Base-by-base conservation (phyloP, 805 yeast genomes). In the Kuraishia piskuri region DNA sequence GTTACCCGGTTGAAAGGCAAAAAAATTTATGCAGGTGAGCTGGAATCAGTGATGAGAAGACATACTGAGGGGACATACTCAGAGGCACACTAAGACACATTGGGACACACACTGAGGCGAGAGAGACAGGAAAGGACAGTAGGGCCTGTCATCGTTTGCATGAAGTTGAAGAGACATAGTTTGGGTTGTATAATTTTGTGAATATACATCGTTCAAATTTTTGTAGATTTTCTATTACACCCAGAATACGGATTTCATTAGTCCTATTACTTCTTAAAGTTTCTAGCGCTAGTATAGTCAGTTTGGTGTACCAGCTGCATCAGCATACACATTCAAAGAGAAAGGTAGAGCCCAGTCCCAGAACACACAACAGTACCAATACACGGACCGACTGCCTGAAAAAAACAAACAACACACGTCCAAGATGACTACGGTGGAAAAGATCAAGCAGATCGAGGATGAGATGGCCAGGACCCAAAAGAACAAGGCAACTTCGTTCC, bases 401-500 rank as follows among this genome's bases (percentile, higher is more conserved):
- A 31, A 20, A 44, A 20, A 19, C 14, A 10, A 12, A 44, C 20
- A 10, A 44, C 9, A 44, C 14, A 31, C 9, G 8, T 23, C 55
- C 44, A 71, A 54, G 50, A 83, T 83, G 87, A 74, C 83, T 58
- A 82, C 86, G 5, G 87, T 83, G 52, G 88, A 83, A 59, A 79
- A 86, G 68, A 86, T 87, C 66, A 84, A 87, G 74, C 84, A 86
- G 73, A 88, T 91, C 76, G 97, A 92, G 72, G 94, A 87, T 72
- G 99, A 92, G 78, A 92, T 92, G 99, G 91, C 54, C 74, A 79
- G 79, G 64, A 94, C 99, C 64, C 99, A 94, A 68, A 94, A 92
- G 74, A 94, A 94, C 74, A 94, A 94, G 83, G 96, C 95, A 66
- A 94, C 99, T 2, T 89, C 94, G 59, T 92, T 88, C 74, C 99